Base-by-base conservation (phyloP, 768 basidiomycete genomes). In the Rossbeevera mucosa region DNA sequence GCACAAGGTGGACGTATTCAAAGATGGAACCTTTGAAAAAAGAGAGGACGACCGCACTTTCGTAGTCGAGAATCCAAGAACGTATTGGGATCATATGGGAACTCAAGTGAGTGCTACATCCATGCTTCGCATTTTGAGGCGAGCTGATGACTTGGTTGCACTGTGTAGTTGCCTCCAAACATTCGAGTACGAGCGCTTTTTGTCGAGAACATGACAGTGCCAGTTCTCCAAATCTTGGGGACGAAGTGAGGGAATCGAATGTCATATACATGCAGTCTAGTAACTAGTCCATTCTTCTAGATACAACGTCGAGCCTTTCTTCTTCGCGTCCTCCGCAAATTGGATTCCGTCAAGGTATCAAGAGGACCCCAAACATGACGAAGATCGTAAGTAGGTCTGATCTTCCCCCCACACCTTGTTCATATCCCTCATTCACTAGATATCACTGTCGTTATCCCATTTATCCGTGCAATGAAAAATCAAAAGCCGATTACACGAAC, bases 281-380 rank as follows among this genome's bases (percentile, higher is more conserved):
- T 20, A 21, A n/a, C 5, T 5, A 9, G 31, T 50, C 59, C 44
- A 53, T 42, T 22, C 13, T n/a, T 8, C 7, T 22, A 72, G 82
- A 60, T 82, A 78, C 53, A 75, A 75, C 50, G 74, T 84, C 36
- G 83, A 84, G 54, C 83, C 83, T 1, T 83, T 84, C 67, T 84
- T 80, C 60, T 85, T 83, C 59, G 79, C 81, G 0, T 83, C 82
- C 1, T 79, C 82, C 0, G 61, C 77, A 13, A 83, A 80, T 56
- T 84, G 82, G 82, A 86, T 85, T 44, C 85, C 84, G 0, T 80
- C 81, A 1, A 78, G 82, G 48, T 86, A 79, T 40, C 75, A 83
- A 55, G 82, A 83, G 59, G 77, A 78, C 38, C 64, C 76, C 2
- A 54, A 61, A 20, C 53, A 61, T 21, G 64, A 66, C 0, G 54